phyloP scores from a whole-genome alignment of 2,329 filamentous ascomycete genomes.

The Fusarium compactum region DNA sequence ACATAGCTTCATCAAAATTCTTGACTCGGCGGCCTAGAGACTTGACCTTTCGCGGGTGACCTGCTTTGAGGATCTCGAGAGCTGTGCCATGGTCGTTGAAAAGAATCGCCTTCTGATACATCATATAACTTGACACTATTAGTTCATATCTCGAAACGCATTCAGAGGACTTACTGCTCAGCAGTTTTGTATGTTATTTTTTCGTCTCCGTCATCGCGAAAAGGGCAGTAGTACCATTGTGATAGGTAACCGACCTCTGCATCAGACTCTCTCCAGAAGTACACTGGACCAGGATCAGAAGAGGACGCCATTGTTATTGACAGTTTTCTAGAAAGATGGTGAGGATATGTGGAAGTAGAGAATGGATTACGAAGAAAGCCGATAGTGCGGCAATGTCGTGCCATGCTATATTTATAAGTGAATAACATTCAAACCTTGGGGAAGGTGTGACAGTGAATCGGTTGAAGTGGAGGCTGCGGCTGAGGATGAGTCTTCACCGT shows the following conservation, averaged over 20 bases:
- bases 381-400: neutral
- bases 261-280: conserved; percentile 63
- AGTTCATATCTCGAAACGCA: neutral
- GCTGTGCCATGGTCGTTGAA: conserved; percentile 61
- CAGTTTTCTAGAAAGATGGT: conserved; percentile 9
- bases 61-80: conserved; percentile 61
- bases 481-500: conserved; percentile 34
- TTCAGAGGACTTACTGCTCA: conserved; percentile 58
- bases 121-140: conserved; percentile 61
- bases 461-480: conserved; percentile 14
- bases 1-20: conserved; percentile 63
- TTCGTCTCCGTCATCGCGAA: conserved; percentile 55
- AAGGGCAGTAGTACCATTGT: conserved; percentile 70
- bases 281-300: conserved; percentile 48
- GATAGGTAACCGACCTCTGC: conserved; percentile 66
- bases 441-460: neutral
- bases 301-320: conserved; percentile 10
- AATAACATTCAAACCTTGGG: neutral
- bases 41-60: conserved; percentile 62
- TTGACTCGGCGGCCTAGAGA: conserved; percentile 66
- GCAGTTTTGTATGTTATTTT: conserved; percentile 60
- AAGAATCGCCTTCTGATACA: conserved; percentile 65
- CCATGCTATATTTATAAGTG: neutral
- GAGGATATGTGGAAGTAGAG: neutral
- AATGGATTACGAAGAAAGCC: neutral